Evolutionary conservation across 768 basidiomycete species (phyloP).

Genomic region (Auriculariales sp.): DNA sequence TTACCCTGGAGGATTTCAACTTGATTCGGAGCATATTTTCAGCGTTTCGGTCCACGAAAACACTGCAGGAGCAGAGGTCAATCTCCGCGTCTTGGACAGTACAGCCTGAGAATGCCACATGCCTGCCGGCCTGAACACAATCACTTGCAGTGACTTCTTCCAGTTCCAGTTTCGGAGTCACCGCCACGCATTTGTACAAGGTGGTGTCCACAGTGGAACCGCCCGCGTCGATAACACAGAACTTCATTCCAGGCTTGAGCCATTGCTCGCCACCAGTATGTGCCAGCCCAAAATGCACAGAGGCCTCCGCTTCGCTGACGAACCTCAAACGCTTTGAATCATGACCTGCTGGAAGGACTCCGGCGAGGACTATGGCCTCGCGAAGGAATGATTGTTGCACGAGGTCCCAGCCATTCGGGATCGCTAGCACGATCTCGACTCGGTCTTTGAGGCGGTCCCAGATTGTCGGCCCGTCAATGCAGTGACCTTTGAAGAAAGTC

Average conservation of each 20-base stretch:
- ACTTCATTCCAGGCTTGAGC: not conserved
- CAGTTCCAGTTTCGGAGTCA: not conserved
- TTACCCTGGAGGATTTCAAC: not conserved
- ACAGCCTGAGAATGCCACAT: not conserved
- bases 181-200: not conserved
- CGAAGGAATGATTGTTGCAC: not conserved
- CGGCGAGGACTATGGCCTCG: not conserved
- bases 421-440: not conserved
- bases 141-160: constrained; percentile 1
- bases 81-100: not conserved
- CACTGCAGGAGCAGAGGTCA: no score
- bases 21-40: not conserved
- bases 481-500: not conserved
- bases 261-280: not conserved
- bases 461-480: not conserved
- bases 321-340: not conserved
- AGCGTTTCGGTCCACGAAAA: no score
- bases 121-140: not conserved
- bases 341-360: not conserved
- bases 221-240: not conserved
- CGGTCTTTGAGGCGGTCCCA: not conserved
- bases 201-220: constrained; percentile 2
- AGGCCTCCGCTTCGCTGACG: constrained; percentile 1
- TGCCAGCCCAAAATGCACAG: constrained; percentile 1
- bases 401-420: not conserved